A percentile compares a stretch with the other conserved stretches of the same genome.
phyloP scores from a whole-genome alignment of 2,329 filamentous ascomycete genomes.

The Botryotinia convoluta region DNA sequence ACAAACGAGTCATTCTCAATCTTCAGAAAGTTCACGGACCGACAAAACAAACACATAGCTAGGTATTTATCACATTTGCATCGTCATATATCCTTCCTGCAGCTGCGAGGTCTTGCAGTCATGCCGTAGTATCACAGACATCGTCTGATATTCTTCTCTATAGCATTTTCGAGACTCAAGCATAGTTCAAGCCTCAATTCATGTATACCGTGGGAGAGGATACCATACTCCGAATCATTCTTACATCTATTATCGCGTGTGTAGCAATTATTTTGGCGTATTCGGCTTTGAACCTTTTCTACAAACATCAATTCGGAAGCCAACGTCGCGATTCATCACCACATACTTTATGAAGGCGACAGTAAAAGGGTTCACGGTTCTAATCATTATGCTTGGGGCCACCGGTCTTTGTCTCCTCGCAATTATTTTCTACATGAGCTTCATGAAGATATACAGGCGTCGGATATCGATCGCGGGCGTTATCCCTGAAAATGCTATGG shows the following conservation, averaged over 20 bases:
- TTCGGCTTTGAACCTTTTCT: constrained; percentile 18
- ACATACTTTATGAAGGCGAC: constrained; percentile 14
- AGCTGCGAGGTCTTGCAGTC: neutral
- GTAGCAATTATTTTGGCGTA: constrained; percentile 17
- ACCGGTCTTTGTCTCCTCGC: neutral
- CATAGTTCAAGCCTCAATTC: neutral
- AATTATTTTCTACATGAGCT: constrained; percentile 12
- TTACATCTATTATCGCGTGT: constrained; percentile 18
- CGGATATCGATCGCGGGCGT: constrained; percentile 9
- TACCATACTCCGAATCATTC: constrained; percentile 19
- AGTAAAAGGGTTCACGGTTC: constrained; percentile 1
- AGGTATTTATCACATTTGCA: constrained; percentile 12
- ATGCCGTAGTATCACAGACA: constrained; percentile 4
- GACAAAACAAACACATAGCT: neutral
- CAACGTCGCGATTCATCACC: constrained; percentile 11
- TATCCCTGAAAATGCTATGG: constrained; percentile 1
- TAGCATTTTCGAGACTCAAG: constrained; percentile 1
- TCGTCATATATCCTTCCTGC: constrained; percentile 12
- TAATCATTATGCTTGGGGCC: neutral
- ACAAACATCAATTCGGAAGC: constrained; percentile 20
- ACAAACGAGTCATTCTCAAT: neutral
- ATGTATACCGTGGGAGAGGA: constrained; percentile 16
- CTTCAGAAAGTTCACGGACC: neutral
- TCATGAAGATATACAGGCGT: neutral
- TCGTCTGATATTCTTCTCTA: neutral